Evolutionary conservation across 2,329 filamentous ascomycete genomes (phyloP).

Genomic region (Aquanectria penicillioides): DNA sequence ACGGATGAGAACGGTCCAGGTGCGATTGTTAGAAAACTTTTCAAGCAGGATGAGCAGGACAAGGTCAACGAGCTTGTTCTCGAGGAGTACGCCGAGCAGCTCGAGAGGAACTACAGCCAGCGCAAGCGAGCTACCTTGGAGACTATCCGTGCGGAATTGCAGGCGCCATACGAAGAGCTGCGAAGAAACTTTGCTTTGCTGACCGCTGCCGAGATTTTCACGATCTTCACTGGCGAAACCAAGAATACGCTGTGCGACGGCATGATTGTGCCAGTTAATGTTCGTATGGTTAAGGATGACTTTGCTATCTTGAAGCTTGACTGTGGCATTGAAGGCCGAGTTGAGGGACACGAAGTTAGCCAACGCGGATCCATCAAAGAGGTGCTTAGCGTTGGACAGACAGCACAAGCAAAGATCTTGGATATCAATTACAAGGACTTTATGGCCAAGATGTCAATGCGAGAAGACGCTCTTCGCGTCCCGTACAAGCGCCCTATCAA

Average conservation of each 20-base stretch:
- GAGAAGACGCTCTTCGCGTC: conserved; percentile 81
- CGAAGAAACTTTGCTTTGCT: conserved; percentile 81
- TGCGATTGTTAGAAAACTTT: conserved; percentile 93
- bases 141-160: conserved; percentile 92
- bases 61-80: conserved; percentile 95
- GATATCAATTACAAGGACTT: conserved; percentile 90
- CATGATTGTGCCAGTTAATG: conserved; percentile 92
- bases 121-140: conserved; percentile 95
- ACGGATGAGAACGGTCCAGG: conserved; percentile 89
- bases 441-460: conserved; percentile 82
- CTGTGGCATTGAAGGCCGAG: conserved; percentile 90
- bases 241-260: conserved; percentile 82
- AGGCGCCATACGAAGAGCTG: conserved; percentile 93
- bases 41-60: conserved; percentile 92
- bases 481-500: conserved; percentile 77
- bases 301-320: conserved; percentile 95
- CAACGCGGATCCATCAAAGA: conserved; percentile 77
- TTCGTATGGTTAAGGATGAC: conserved; percentile 89
- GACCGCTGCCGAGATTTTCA: conserved; percentile 83
- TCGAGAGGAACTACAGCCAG: conserved; percentile 92
- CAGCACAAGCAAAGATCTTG: conserved; percentile 85
- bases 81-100: conserved; percentile 95
- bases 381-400: conserved; percentile 82
- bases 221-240: conserved; percentile 96
- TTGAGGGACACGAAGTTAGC: conserved; percentile 84